Evolutionary conservation across 305 asterid genomes (phyloP).

Genomic region (Fraxinus greggii): DNA sequence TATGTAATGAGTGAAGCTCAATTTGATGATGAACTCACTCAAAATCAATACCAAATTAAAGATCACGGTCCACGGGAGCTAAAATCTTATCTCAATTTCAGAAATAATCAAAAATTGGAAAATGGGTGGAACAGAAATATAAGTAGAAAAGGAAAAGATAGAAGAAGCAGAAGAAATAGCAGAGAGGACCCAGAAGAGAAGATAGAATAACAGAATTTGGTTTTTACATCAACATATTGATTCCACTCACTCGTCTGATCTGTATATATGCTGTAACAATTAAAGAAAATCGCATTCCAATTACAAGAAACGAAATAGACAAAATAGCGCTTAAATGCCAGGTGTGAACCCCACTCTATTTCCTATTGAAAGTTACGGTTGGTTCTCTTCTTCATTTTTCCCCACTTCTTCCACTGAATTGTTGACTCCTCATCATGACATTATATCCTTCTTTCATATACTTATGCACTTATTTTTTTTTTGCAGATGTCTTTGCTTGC

Average conservation of each 20-base stretch:
- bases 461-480: background rate
- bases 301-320: too few relatives aligned
- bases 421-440: background rate
- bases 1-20: background rate
- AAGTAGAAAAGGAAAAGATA: background rate
- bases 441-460: background rate
- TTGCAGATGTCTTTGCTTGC: slow-evolving; percentile 65
- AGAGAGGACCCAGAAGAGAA: background rate
- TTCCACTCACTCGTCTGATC: background rate
- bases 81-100: background rate
- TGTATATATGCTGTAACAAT: background rate
- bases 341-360: background rate
- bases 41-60: too few relatives aligned
- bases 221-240: background rate
- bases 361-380: background rate
- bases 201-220: background rate
- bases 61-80: background rate
- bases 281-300: too few relatives aligned
- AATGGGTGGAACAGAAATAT: background rate
- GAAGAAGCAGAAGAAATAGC: background rate
- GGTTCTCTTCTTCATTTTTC: background rate
- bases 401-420: background rate
- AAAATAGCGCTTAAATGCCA: background rate
- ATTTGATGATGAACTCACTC: background rate
- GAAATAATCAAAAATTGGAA: background rate